Percentiles rank a stretch among this genome's conserved stretches.
Evolutionary conservation across 2,329 filamentous ascomycete genomes (phyloP).

Genomic region (Exophiala lecanii-corni): DNA sequence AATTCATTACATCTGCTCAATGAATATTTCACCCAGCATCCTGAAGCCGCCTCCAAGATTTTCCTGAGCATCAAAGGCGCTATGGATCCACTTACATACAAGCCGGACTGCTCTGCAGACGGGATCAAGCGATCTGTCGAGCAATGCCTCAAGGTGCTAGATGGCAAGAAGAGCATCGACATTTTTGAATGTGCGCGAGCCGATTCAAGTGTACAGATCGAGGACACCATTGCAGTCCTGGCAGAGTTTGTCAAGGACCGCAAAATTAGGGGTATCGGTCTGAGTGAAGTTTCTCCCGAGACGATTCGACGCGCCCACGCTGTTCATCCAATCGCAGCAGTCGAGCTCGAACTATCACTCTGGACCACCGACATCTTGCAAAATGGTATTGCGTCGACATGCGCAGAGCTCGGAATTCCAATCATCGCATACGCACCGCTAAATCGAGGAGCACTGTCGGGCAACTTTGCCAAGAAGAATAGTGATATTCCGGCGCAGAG

Average conservation of each 20-base stretch:
- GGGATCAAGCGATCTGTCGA: constrained; percentile 54
- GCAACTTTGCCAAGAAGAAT: constrained; percentile 38
- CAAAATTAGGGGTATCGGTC: constrained; percentile 40
- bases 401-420: constrained; percentile 53
- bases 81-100: constrained; percentile 32
- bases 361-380: constrained; percentile 53
- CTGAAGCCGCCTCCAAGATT: constrained; percentile 58
- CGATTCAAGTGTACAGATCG: constrained; percentile 48
- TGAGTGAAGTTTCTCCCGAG: constrained; percentile 40
- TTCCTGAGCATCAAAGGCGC: constrained; percentile 60
- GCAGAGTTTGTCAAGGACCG: constrained; percentile 34
- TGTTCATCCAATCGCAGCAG: constrained; percentile 42
- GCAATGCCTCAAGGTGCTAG: constrained; percentile 47
- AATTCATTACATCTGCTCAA: constrained; percentile 58
- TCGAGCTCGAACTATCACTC: constrained; percentile 59
- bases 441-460: constrained; percentile 52
- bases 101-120: constrained; percentile 50
- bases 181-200: constrained; percentile 56
- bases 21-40: constrained; percentile 59
- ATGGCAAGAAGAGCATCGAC: constrained; percentile 50
- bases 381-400: constrained; percentile 54
- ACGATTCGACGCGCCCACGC: constrained; percentile 38
- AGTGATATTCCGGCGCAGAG: constrained; percentile 45
- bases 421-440: constrained; percentile 57
- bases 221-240: constrained; percentile 39